These are phyloP conservation scores for Fusarium sp. DNA, from an alignment of 2,329 filamentous ascomycete species.

Conservation along the genomic window DNA sequence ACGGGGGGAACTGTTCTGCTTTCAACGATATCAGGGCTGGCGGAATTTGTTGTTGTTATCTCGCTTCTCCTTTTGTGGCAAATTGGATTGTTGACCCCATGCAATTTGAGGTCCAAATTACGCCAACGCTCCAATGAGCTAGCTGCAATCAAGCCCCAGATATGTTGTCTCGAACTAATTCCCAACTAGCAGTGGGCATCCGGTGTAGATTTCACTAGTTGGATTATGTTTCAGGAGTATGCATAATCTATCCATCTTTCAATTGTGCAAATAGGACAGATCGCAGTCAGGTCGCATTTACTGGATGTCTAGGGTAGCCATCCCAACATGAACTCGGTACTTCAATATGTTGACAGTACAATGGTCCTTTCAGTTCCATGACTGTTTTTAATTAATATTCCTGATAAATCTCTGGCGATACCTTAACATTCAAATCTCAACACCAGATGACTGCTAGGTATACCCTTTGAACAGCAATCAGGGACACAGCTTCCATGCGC, in stretches of 20 bases:
- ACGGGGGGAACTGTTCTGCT: not conserved
- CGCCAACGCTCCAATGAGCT: not conserved
- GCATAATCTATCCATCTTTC: not conserved
- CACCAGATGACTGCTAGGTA: not conserved
- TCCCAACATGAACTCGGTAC: not conserved
- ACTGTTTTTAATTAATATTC: not conserved
- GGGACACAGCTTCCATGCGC: no score
- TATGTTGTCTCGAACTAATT: not conserved
- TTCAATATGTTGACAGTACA: not conserved
- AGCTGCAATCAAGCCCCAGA: not conserved
- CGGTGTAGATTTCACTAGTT: not conserved
- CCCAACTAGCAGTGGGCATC: not conserved
- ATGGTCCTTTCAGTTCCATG: no score
- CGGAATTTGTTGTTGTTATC: not conserved
- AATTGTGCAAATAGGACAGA: not conserved
- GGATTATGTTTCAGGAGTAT: not conserved
- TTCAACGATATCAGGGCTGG: not conserved
- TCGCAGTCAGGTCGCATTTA: not conserved
- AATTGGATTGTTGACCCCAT: conserved; percentile 4
- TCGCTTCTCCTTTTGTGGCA: conserved; percentile 20
- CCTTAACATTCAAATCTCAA: accelerated
- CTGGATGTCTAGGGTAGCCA: not conserved
- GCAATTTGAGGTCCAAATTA: not conserved
- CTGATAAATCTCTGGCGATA: not conserved
- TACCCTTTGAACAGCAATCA: not conserved